Conservation (phyloP, 139 green algal species). For the Chlorella sorokiniana region DNA sequence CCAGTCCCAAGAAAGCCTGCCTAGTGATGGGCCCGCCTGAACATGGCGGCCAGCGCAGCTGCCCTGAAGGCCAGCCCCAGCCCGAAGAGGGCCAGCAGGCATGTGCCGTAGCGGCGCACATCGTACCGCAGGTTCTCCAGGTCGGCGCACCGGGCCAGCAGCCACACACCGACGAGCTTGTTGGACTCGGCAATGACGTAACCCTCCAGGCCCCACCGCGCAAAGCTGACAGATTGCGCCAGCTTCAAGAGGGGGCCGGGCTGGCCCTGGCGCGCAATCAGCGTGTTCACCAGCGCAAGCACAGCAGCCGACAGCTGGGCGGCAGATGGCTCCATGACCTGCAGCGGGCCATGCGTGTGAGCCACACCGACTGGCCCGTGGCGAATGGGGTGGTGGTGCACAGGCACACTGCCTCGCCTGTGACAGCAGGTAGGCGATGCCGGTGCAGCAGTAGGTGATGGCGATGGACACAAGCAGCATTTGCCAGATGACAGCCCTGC, state of each 20-base stretch:
- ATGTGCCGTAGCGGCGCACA: constrained; percentile 44
- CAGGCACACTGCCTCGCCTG: constrained; percentile 22
- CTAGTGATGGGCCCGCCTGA: constrained; percentile 29
- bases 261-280: constrained; percentile 50
- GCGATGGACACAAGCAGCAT: constrained; percentile 58
- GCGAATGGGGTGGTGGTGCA: too few relatives aligned
- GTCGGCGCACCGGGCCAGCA: constrained; percentile 66
- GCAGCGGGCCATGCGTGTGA: not conserved
- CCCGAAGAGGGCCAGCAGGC: constrained; percentile 43
- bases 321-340: constrained; percentile 52
- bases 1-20: too few relatives aligned
- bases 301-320: constrained; percentile 58
- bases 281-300: constrained; percentile 52
- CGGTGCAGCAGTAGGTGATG: constrained; percentile 59
- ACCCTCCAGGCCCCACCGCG: constrained; percentile 62
- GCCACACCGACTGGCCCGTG: not conserved
- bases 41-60: constrained; percentile 13
- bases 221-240: constrained; percentile 50
- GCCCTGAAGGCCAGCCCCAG: constrained; percentile 36
- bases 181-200: constrained; percentile 58
- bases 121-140: constrained; percentile 51
- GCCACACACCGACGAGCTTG: constrained; percentile 58
- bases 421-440: constrained; percentile 53
- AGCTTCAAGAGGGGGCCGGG: constrained; percentile 22
- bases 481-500: constrained; percentile 56